Percentiles rank a stretch among this genome's conserved stretches.
Conservation (phyloP, 192 early-diverging fungal genomes). For the Backusella tuberculispora region DNA sequence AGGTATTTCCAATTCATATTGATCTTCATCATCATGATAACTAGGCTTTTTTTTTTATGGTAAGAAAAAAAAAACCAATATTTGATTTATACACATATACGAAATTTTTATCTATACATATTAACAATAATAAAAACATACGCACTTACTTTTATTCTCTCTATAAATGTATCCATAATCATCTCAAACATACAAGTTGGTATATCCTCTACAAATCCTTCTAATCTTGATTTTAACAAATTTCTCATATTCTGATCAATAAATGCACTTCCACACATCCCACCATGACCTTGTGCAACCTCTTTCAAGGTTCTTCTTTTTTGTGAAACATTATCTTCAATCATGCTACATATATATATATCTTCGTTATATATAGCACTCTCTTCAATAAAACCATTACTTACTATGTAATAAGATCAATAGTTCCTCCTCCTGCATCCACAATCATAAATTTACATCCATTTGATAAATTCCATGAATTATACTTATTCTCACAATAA, state of each 20-base stretch:
- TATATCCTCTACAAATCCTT: conserved; percentile 41
- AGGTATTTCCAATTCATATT: conserved; percentile 47
- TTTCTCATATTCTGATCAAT: conserved; percentile 51
- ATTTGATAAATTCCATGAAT: conserved; percentile 42
- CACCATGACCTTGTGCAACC: conserved; percentile 51
- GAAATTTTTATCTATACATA: too few species aligned
- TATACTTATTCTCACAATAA: conserved; percentile 50
- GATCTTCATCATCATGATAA: conserved; percentile 50
- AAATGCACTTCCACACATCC: conserved; percentile 48
- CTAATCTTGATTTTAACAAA: conserved; percentile 42
- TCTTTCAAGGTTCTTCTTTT: conserved; percentile 46
- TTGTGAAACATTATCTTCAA: conserved; percentile 22
- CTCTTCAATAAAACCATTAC: conserved; percentile 37
- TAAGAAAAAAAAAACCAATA: background rate
- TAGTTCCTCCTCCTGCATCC: conserved; percentile 56
- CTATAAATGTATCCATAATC: conserved; percentile 48
- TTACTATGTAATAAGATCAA: conserved; percentile 56
- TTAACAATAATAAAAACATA: background rate
- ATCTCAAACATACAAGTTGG: conserved; percentile 48
- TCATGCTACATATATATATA: conserved; percentile 13
- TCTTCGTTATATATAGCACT: background rate
- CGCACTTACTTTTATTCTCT: conserved; percentile 40
- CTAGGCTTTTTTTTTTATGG: conserved; percentile 29
- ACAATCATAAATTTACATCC: conserved; percentile 54
- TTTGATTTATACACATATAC: too few species aligned